Evolutionary conservation across 176 grass and related monocot species (phyloP), one percentile per base, ranked within the genome.

Genomic region (Raddia guianensis): DNA sequence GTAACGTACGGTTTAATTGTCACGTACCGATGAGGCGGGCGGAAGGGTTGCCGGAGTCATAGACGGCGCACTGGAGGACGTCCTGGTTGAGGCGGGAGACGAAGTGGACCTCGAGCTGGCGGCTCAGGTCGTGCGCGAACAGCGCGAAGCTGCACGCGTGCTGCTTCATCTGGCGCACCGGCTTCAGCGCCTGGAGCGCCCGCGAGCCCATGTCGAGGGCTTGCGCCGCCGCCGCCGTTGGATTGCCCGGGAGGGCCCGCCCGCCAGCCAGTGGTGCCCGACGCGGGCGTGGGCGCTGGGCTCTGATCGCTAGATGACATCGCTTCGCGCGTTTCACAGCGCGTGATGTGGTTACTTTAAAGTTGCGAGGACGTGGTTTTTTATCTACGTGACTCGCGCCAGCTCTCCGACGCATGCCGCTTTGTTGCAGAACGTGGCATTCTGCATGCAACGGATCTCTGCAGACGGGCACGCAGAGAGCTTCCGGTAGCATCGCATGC

Each of bases 1-100:
- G 27, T 27, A 27, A 27, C 27, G 27, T 27, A 27, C 27, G 27
- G 27, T 27, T 27, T 27, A 0, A 27, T 27, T 27, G 27, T 27
- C 27, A 27, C 32, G 5, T 56, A 91, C 95, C 92, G 45, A 93
- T 93, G 44, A 98, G 88, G 48, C 71, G 86, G 5, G 96, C 96
- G 0, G 74, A 84, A 16, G 88, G 72, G 52, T 83, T 33, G 79
- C 93, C 92, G 64, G 92, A 89, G 76, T 95, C 84, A 50, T 95
- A 98, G 80, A 91, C 96, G 75, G 92, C 88, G 74, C 96, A 93
- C 84, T 98, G 96, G 70, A 88, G 84, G 76, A 95, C 90, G 70
- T 98, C 92, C 86, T 90, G 90, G 72, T 89, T 98, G 65, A 93
- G 75, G 50, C 92, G 96, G 60, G 82, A 66, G 54, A 87, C 76